Percentiles rank a stretch among this genome's conserved stretches.
These are phyloP conservation scores for Capsicum pubescens DNA, from an alignment of 257 asterid genomes.

Conservation along the genomic window DNA sequence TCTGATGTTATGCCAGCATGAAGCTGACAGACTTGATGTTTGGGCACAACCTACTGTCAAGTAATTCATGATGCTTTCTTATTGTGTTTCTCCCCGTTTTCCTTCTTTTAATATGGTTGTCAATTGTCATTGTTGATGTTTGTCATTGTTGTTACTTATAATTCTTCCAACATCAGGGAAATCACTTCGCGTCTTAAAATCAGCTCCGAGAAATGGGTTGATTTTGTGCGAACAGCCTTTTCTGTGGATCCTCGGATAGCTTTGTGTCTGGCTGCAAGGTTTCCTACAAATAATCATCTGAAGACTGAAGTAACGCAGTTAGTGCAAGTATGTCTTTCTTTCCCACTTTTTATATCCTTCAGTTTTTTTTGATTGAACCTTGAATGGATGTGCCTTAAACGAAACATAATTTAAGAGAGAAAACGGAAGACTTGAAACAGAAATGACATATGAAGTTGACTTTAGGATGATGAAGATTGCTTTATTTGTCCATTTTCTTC, in stretches of 20 bases:
- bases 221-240: constrained; percentile 82
- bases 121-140: neutral
- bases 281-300: constrained; percentile 83
- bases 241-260: constrained; percentile 94
- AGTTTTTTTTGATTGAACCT: constrained; percentile 16
- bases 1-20: constrained; percentile 94
- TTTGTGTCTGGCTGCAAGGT: constrained; percentile 81
- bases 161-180: constrained; percentile 60
- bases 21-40: constrained; percentile 97
- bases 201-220: constrained; percentile 90
- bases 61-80: constrained; percentile 48
- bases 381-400: constrained; percentile 22
- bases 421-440: neutral
- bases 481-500: constrained; percentile 4
- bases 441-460: constrained; percentile 20
- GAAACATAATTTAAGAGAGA: neutral
- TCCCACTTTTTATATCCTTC: constrained; percentile 28
- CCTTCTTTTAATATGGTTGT: constrained; percentile 29
- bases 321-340: constrained; percentile 71
- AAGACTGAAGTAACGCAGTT: constrained; percentile 82
- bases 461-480: constrained; percentile 13
- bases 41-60: constrained; percentile 99
- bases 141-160: constrained; percentile 25
- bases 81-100: constrained; percentile 27
- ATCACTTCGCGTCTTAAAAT: constrained; percentile 69